Evolutionary conservation across 805 yeast species (phyloP), one percentile per base, ranked within the genome.

Genomic region (Wickerhamomyces rabaulensis): DNA sequence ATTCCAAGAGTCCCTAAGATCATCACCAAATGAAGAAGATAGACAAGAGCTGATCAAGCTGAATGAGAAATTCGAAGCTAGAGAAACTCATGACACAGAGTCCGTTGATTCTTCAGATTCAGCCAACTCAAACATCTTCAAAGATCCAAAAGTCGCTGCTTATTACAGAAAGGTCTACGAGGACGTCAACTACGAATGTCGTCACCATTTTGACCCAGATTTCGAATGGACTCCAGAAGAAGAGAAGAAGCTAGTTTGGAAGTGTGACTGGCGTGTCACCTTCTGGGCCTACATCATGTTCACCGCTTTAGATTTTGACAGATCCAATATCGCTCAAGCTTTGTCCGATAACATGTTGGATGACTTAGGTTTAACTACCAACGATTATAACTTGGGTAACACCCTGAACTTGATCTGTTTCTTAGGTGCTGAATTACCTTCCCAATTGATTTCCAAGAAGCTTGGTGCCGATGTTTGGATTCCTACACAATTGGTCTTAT

Each of bases 391-490:
- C 60, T 58, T 69, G 36, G 89, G 86, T 20, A 74, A 69, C 49
- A 79, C 84, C 4, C 68, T 82, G 37, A 75, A 75, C 54, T 66
- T 70, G 49, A 66, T 79, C 7, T 67, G 75, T 40, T 82, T 83
- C 55, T 60, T 82, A 43, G 54, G 65, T 20, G 76, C 84, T 16
- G 88, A 83, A 59, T 60, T 82, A 12, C 88, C 88, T 0, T 80
- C 86, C 2, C 87, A 82, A 56, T 66, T 82, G 52, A 67, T 82
- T 27, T 76, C 84, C n/a, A 82, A 83, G 60, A 71, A 69, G 44
- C 44, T 82, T 31, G 89, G 88, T 13, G 77, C 84, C 4, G 87
- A 81, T 55, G 54, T 69, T 22, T 80, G 83, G 76, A 75, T 82
- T 50, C 86, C 87, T 3, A 62, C 69, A 36, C 85, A 82, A 55